Evolutionary conservation across 139 green algal genomes (phyloP).

Genomic region (Chlamydomonas schloesseri): DNA sequence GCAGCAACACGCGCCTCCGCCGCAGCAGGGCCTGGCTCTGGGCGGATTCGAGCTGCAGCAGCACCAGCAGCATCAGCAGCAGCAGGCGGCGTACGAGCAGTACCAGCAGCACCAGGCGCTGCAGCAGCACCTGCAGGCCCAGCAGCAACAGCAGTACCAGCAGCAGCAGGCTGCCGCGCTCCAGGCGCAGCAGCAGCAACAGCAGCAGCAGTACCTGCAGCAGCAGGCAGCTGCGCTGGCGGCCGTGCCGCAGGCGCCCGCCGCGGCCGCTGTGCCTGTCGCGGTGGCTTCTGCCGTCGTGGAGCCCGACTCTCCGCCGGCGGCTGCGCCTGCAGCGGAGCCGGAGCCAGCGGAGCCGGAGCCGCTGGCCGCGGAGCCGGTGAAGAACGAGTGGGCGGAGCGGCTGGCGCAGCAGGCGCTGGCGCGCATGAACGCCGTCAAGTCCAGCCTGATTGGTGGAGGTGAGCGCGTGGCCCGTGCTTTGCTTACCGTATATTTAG

Average conservation of each 20-base stretch:
- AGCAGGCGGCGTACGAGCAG: not conserved
- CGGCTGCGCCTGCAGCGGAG: not conserved
- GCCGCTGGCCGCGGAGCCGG: not conserved
- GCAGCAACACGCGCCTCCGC: not conserved
- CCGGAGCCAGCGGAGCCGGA: not conserved
- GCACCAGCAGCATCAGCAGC: not conserved
- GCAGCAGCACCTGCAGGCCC: not conserved
- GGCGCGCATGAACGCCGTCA: slow-evolving; percentile 38
- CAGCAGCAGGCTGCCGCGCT: slow-evolving; percentile 12
- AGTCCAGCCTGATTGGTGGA: slow-evolving; percentile 23
- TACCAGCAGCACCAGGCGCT: not conserved
- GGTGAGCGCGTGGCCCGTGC: no score
- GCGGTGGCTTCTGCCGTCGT: no score
- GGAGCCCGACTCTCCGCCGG: not conserved
- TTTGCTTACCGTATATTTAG: no score
- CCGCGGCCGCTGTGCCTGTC: not conserved
- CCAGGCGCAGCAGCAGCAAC: not conserved
- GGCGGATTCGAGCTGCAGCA: not conserved
- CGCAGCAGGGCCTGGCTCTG: not conserved
- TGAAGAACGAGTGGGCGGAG: slow-evolving; percentile 51
- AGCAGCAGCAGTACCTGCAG: not conserved
- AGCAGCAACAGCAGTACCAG: slow-evolving; percentile 7
- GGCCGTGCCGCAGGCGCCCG: not conserved
- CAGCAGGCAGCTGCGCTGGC: not conserved
- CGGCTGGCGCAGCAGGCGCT: slow-evolving; percentile 33